Percentiles rank a stretch among this genome's conserved stretches.
Evolutionary conservation across 2,329 filamentous ascomycete species (phyloP).

Genomic region (Aureobasidium melanogenum): DNA sequence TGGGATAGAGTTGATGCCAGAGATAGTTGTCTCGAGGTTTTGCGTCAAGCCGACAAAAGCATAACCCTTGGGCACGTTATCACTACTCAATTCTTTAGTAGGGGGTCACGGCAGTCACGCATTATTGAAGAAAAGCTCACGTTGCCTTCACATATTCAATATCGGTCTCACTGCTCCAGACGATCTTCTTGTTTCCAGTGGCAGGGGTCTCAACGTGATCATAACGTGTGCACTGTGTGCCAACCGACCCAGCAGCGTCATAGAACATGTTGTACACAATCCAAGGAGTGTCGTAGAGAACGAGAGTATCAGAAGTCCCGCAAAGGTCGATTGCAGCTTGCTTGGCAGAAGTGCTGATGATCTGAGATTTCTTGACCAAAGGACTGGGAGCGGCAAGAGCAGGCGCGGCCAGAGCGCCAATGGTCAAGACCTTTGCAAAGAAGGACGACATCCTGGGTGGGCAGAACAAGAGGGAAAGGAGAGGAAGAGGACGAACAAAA

Average conservation of each 20-base stretch:
- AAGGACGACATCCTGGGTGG: not conserved
- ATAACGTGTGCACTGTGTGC: slow-evolving; percentile 34
- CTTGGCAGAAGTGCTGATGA: slow-evolving; percentile 3
- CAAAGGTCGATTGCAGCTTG: slow-evolving; percentile 8
- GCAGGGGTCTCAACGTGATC: slow-evolving; percentile 22
- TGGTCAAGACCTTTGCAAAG: not conserved
- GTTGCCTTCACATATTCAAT: slow-evolving; percentile 30
- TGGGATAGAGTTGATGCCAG: slow-evolving; percentile 32
- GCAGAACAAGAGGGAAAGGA: not conserved
- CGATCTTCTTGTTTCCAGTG: slow-evolving; percentile 27
- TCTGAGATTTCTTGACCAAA: not conserved
- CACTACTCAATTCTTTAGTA: not conserved
- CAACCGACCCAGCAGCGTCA: slow-evolving; percentile 31
- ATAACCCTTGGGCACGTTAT: slow-evolving; percentile 36
- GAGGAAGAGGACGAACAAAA: not conserved
- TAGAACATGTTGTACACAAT: slow-evolving; percentile 41
- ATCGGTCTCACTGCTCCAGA: slow-evolving; percentile 32
- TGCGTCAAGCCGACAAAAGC: slow-evolving; percentile 37
- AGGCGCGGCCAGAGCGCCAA: slow-evolving; percentile 6
- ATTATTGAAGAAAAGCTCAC: not conserved
- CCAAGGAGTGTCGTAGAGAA: slow-evolving; percentile 34
- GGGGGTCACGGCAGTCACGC: not conserved
- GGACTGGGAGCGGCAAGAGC: not conserved
- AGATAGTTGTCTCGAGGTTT: slow-evolving; percentile 32
- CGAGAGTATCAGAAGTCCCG: slow-evolving; percentile 18